Base-by-base conservation (phyloP, 768 basidiomycete species). In the Leccinum obscurum region DNA sequence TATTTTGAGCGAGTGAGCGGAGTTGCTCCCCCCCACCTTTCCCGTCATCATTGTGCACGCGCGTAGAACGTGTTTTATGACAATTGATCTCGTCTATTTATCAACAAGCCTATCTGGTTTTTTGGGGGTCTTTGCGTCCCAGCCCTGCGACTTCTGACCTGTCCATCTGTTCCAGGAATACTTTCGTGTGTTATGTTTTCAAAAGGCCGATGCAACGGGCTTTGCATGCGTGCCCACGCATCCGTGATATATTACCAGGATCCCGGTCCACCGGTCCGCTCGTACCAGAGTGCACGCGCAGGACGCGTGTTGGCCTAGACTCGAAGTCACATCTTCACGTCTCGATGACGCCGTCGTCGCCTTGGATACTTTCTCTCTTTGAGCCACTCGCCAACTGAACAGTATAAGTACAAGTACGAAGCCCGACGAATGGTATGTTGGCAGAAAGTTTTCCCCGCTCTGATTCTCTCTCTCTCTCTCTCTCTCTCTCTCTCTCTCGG, bases 1-100 rank as follows among this genome's bases (percentile, higher is more conserved):
- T 44, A 89, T 98, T 68, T 77, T 99, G 66, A 86, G 84, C 62
- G 90, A 52, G n/a, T 52, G 32, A 52, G 50, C 24, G 49, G 22
- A 50, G 49, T 24, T 26, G 14, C 10, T 10, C 9, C 30, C 8
- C 30, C 30, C 30, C 2, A 9, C 30, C 30, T 30, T 30, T 41
- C 41, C n/a, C 17, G 17, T n/a, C 41, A 46, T 10, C 20, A 22
- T 8, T 22, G 13, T 24, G 13, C 24, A 26, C n/a, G 4, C 17
- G 22, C 26, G 26, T 51, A 30, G 22, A 51, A 51, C 24, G 17
- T 51, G 50, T 46, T 44, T 46, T 26, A 50, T 50, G 49, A 24
- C 15, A 26, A 24, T 5, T 13, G 1, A 26, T 50, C 26, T 17
- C 17, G 24, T 50, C 49, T 51, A 51, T n/a, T 28, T 8, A 28